phyloP scores from a whole-genome alignment of 495 filamentous ascomycete species.

The Neurospora intermedia region DNA sequence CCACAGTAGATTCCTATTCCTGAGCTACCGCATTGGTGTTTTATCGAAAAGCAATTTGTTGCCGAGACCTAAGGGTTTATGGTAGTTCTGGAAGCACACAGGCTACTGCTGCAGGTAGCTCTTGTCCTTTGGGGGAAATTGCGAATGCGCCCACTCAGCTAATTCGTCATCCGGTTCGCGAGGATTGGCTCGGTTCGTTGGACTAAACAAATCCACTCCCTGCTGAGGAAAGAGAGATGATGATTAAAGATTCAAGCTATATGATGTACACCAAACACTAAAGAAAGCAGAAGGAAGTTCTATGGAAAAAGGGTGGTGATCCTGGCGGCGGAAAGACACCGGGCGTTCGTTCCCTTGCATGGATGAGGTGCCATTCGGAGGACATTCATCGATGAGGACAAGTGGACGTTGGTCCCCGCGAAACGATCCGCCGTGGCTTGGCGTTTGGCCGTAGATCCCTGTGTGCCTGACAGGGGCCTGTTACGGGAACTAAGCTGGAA shows the following conservation, averaged over 20 bases:
- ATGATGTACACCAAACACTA: neutral
- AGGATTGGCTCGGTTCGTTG: neutral
- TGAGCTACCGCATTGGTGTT: neutral
- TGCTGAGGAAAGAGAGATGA: neutral
- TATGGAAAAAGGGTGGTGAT: neutral
- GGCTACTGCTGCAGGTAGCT: neutral
- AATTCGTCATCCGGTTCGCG: neutral
- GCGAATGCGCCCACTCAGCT: neutral
- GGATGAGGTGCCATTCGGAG: neutral
- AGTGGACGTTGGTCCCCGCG: neutral
- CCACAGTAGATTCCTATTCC: neutral
- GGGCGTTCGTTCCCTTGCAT: neutral
- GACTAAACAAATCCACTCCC: neutral
- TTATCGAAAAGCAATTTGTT: neutral
- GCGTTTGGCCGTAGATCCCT: neutral
- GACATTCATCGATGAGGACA: neutral
- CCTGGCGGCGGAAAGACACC: neutral
- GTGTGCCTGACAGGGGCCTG: neutral
- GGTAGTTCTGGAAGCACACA: neutral
- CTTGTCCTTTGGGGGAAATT: neutral
- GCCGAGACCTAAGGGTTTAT: neutral
- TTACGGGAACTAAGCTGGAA: neutral
- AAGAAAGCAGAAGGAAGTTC: neutral
- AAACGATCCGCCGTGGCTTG: neutral
- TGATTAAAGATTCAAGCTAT: neutral